Base-by-base conservation (phyloP, 306 rosid species). In the Lotus japonicus region DNA sequence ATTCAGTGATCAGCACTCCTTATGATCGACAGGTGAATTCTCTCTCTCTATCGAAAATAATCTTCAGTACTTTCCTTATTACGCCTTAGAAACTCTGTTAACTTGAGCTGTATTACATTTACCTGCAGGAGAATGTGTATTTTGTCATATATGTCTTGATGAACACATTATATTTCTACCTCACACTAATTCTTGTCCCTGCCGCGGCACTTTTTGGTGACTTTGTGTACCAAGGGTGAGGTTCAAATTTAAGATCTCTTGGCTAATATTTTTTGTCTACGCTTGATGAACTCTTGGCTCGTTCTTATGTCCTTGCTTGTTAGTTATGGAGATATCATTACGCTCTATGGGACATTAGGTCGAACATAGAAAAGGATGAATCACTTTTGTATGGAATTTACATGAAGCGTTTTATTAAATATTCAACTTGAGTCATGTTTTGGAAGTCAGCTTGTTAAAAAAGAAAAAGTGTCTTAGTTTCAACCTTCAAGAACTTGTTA, bases 191-290 rank as follows among this genome's bases (percentile, higher is more conserved):
- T n/a, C 94, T 94, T 13, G 88, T 90, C 63, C 99, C 99, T 13
- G 53, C 87, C 50, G 88, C 80, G 66, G 99, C 96, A 6, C 96
- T 94, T 71, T 82, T 94, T 50, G 80, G 89, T 2, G 99, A 94
- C 75, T 94, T 94, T 49, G 64, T 89, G 65, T 94, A 83, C 83
- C 96, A 81, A 76, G 99, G 97, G 97, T 94, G 85, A 80, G 86
- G 50, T 63, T 68, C 28, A 42, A 60, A 64, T 39, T 44, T 44
- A 62, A 61, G 50, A 57, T 58, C 46, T 19, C 23, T 15, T n/a
- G 11, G 36, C 36, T 31, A 5, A 31, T 58, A 15, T 53, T 48
- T 60, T 21, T 70, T 23, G 16, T 5, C 12, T 67, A 31, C 51
- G 63, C 69, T 35, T 71, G 63, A 10, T 2, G 33, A 28, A 31